Evolutionary conservation across 768 basidiomycete genomes (phyloP).

Genomic region (Erythrobasidium yunnanense): DNA sequence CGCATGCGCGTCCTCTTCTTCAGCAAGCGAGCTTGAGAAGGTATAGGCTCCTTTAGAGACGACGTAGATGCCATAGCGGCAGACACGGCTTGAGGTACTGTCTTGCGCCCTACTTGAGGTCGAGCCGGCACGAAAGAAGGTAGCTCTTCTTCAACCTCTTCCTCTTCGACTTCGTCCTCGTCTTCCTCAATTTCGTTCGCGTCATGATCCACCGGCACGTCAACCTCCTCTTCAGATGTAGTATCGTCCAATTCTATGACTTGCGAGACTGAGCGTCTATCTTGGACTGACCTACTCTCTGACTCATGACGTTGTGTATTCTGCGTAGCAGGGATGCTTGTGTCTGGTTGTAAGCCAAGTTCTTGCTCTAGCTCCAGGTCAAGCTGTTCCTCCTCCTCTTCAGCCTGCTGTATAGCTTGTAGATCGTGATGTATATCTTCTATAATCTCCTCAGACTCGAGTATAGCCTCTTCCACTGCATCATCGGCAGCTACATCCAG

Average conservation of each 20-base stretch:
- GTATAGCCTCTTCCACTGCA: neutral
- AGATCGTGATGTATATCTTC: neutral
- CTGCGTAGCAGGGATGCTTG: too few relatives aligned
- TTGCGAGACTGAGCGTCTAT: too few relatives aligned
- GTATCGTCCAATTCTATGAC: neutral
- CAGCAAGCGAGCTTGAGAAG: conserved; percentile 3
- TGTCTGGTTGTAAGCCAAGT: too few relatives aligned
- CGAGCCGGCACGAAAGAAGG: neutral
- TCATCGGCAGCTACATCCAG: neutral
- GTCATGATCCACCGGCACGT: too few relatives aligned
- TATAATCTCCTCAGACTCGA: neutral
- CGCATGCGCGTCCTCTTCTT: neutral
- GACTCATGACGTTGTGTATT: too few relatives aligned
- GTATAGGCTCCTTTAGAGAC: neutral
- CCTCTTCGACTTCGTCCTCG: conserved; percentile 3
- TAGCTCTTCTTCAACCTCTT: conserved; percentile 8
- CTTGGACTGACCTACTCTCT: too few relatives aligned
- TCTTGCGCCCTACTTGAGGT: neutral
- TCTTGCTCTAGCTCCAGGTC: neutral
- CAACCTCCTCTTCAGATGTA: neutral
- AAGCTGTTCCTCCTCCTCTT: neutral
- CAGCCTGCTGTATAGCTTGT: neutral
- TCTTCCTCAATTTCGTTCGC: neutral
- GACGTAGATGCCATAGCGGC: neutral
- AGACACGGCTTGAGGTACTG: neutral